Percentiles rank a stretch among this genome's conserved stretches.
These are phyloP conservation scores for Berkeleyomyces rouxiae DNA, from an alignment of 2,329 filamentous ascomycete species.

Conservation along the genomic window DNA sequence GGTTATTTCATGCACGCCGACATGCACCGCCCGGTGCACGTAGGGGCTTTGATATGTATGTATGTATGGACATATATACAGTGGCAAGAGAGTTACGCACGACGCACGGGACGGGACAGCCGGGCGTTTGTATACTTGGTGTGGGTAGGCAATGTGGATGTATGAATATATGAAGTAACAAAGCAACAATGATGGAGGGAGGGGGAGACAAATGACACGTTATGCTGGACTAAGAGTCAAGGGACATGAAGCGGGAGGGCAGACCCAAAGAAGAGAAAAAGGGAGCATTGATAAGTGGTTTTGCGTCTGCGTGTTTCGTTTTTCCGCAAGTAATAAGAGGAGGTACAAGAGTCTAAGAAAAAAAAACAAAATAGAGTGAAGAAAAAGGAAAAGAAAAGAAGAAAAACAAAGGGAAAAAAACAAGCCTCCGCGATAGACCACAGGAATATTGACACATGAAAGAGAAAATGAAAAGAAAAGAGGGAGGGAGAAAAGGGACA, in stretches of 20 bases:
- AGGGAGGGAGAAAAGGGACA: neutral
- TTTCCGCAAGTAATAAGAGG: neutral
- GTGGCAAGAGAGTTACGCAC: too few relatives aligned
- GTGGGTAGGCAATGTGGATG: neutral
- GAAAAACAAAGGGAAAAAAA: conserved; percentile 1
- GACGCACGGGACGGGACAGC: too few relatives aligned
- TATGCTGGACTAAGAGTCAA: neutral
- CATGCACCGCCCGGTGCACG: too few relatives aligned
- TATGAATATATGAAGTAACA: neutral
- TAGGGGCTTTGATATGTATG: too few relatives aligned
- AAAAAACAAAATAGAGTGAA: neutral
- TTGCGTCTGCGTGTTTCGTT: too few relatives aligned
- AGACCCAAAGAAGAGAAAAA: neutral
- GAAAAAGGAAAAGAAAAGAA: conserved; percentile 4
- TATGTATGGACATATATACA: too few relatives aligned
- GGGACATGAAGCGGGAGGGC: neutral
- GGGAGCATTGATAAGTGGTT: neutral
- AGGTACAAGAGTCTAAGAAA: neutral
- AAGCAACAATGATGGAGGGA: neutral
- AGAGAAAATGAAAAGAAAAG: conserved; percentile 1
- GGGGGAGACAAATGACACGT: neutral
- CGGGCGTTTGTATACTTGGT: neutral
- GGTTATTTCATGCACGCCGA: too few relatives aligned
- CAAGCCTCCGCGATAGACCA: neutral
- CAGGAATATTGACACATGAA: neutral